Evolutionary conservation across 139 green algal genomes (phyloP), one percentile per base, ranked within the genome.

Genomic region (Pedinophyceae sp.): DNA sequence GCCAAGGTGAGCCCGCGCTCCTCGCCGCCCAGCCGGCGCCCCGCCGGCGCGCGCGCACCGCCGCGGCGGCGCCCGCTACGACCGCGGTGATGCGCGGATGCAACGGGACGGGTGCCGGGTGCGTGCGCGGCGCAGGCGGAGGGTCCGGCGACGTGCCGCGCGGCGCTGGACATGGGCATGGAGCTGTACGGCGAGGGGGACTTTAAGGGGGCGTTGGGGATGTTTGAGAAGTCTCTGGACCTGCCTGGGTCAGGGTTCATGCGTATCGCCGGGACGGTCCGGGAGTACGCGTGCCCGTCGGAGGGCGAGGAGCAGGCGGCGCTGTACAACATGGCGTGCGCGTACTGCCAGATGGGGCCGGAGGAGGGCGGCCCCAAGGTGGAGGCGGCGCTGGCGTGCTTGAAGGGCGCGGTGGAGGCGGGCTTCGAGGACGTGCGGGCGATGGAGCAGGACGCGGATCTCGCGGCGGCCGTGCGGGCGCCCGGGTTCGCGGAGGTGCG

Each of bases 191-290:
- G 68, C 2, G 55, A 48, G 13, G 50, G 57, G 19, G 22, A 71
- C 0, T 67, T 69, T 64, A 49, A 62, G n/a, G 66, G 74, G n/a
- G 82, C 80, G 2, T 50, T 86, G 52, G 38, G 24, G 4, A 50
- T 87, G 0, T 88, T 84, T 67, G 72, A 89, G 53, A 66, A 71
- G 49, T 66, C 69, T 0, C 52, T 92, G 16, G 75, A 64, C 2
- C 56, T 93, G 48, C 83, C 83, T 38, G 82, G 82, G 23, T 83
- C 82, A 5, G 82, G 79, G 0, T 30, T 83, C 2, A 89, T 86
- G 64, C 68, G 74, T 17, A 88, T 66, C 69, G n/a, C n/a, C n/a
- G n/a, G n/a, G n/a, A n/a, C n/a, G n/a, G n/a, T n/a, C n/a, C n/a
- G n/a, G n/a, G n/a, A n/a, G n/a, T n/a, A n/a, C n/a, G n/a, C n/a